Evolutionary conservation across 441 rosid species (phyloP), one percentile per base, ranked within the genome.

Genomic region (Erodium trifolium): DNA sequence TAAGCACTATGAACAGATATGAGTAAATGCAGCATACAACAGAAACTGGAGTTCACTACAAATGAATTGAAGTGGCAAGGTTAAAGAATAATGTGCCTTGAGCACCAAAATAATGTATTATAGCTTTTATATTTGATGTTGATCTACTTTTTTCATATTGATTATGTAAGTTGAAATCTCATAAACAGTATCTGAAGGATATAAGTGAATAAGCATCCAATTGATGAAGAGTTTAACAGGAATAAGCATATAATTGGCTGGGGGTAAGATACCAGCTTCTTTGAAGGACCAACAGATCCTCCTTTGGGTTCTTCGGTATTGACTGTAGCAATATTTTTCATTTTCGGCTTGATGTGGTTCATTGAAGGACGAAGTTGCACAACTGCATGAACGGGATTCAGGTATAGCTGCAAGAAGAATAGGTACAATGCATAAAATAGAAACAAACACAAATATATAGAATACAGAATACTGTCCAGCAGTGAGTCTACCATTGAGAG

Each of bases 341-440:
- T 87, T 68, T 78, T 83, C n/a, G 79, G 65, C 18, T 65, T 73
- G 29, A 83, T 73, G 77, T 83, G 82, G 39, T 78, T 73, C 79
- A 83, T 49, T 4, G 92, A 87, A 1, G 97, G 96, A 59, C 95
- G 89, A 66, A 93, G 92, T 82, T 93, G 96, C 78, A 86, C 93
- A 72, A 83, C 87, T 67, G 96, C 86, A 77, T 89, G 83, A 74
- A 91, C 76, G 68, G 96, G 98, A 79, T 91, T 89, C 85, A 93
- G 75, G 78, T 85, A 77, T 72, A 91, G 77, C 98, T 93, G 91
- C 91, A 86, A 76, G 70, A 73, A 16, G 35, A 79, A 66, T 68
- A 66, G 67, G 63, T 18, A 69, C 12, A 69, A 73, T 63, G 14
- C 19, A 19, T 18, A 63, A 9, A 53, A 60, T 18, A 35, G 49